A percentile compares a stretch with the other conserved stretches of the same genome.
These are phyloP conservation scores for Murraya koenigii DNA, from an alignment of 345 rosid species.

Conservation along the genomic window DNA sequence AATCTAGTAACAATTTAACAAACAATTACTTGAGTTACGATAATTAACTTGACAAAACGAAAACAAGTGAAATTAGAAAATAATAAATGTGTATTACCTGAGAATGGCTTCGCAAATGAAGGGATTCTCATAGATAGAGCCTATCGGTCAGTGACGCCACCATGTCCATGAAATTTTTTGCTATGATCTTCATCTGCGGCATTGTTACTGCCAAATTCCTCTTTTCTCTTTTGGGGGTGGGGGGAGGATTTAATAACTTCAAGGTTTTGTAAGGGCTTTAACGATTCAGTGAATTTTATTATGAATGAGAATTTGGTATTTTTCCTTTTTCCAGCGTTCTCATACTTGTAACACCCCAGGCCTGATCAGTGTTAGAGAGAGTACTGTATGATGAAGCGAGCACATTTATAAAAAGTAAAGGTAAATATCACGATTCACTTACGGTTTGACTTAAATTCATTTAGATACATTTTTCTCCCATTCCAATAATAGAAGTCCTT, in stretches of 20 bases:
- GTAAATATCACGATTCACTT: not conserved
- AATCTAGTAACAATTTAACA: not conserved
- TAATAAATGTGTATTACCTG: constrained; percentile 41
- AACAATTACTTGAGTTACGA: not conserved
- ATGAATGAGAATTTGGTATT: not conserved
- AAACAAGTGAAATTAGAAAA: not conserved
- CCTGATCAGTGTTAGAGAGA: not conserved
- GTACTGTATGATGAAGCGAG: not conserved
- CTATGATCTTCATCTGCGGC: constrained; percentile 88
- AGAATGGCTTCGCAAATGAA: constrained; percentile 95
- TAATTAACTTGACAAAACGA: not conserved
- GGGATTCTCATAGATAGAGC: constrained; percentile 72
- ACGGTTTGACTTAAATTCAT: not conserved
- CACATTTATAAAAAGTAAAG: not conserved
- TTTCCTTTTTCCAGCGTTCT: not conserved
- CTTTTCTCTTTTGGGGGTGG: not conserved
- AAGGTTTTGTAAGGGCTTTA: not conserved
- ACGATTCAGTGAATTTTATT: not conserved
- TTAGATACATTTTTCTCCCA: no score
- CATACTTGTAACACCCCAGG: not conserved
- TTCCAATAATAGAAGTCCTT: no score
- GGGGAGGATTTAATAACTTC: not conserved
- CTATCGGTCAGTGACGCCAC: constrained; percentile 79
- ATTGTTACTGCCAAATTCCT: constrained; percentile 28
- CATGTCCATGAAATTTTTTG: constrained; percentile 97